Percentiles rank a stretch among this genome's conserved stretches.
phyloP scores from a whole-genome alignment of 768 basidiomycete genomes.

The Suillus luteus region DNA sequence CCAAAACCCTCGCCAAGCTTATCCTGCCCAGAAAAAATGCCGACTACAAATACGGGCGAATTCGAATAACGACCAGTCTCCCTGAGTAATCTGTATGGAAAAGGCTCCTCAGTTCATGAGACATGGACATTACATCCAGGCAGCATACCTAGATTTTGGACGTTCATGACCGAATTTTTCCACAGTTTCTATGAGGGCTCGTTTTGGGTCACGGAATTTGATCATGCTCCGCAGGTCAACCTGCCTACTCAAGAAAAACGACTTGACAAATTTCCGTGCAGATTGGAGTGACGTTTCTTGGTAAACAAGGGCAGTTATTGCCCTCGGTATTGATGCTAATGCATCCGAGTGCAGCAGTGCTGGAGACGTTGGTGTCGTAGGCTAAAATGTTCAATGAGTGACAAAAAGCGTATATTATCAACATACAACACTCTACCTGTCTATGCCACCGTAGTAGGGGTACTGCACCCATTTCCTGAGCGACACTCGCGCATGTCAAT shows the following conservation, averaged over 20 bases:
- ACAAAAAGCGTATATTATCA: constrained; percentile 8
- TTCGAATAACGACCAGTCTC: constrained; percentile 92
- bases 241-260: constrained; percentile 84
- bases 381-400: constrained; percentile 34
- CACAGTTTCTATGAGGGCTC: constrained; percentile 72
- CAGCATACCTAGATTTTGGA: constrained; percentile 66
- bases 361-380: constrained; percentile 46
- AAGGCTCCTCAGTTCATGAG: constrained; percentile 4
- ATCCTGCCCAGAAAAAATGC: constrained; percentile 80
- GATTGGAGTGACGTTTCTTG: constrained; percentile 82
- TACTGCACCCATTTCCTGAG: constrained; percentile 79
- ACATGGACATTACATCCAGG: background rate
- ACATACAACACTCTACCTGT: constrained; percentile 42
- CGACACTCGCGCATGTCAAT: constrained; percentile 78
- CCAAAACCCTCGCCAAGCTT: constrained; percentile 96
- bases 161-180: constrained; percentile 65
- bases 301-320: constrained; percentile 87
- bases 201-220: constrained; percentile 83
- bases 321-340: constrained; percentile 82
- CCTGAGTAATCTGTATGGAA: constrained; percentile 66
- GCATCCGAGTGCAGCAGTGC: constrained; percentile 81
- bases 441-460: constrained; percentile 83
- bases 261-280: constrained; percentile 88
- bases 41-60: constrained; percentile 94
- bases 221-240: constrained; percentile 79